A percentile compares a stretch with the other conserved stretches of the same genome.
These are phyloP conservation scores for Yarrowia porcina DNA, from an alignment of 805 yeast species.

Conservation along the genomic window DNA sequence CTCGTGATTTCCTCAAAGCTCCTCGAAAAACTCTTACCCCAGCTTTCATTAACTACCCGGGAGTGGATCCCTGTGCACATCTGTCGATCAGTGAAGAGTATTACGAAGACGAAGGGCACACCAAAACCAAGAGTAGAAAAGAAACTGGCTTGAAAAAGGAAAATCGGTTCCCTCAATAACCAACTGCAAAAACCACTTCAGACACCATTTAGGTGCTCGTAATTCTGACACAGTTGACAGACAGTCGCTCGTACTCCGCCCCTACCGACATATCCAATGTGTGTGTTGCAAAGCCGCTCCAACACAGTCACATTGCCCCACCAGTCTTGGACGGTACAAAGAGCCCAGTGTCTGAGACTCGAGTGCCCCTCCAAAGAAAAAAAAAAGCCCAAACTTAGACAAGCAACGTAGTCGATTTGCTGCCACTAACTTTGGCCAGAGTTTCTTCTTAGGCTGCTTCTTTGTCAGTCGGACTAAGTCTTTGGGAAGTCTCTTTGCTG, in stretches of 20 bases:
- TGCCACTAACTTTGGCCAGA: too few relatives aligned
- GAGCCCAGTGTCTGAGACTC: not conserved
- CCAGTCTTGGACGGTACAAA: not conserved
- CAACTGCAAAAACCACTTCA: too few relatives aligned
- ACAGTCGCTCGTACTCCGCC: too few relatives aligned
- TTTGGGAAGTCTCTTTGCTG: not conserved
- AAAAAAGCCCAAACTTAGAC: not conserved
- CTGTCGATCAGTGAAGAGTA: constrained; percentile 12
- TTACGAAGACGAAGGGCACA: too few relatives aligned
- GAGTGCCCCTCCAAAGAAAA: not conserved
- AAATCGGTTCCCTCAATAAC: too few relatives aligned
- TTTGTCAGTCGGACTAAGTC: too few relatives aligned
- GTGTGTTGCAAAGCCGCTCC: not conserved
- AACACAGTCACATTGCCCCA: not conserved
- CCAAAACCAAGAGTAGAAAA: too few relatives aligned
- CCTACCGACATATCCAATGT: not conserved
- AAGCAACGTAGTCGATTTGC: too few relatives aligned
- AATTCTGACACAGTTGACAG: not conserved
- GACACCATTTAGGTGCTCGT: too few relatives aligned
- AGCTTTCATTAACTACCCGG: not conserved
- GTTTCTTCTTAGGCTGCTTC: not conserved
- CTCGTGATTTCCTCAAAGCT: too few relatives aligned
- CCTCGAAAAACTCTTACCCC: constrained; percentile 3
- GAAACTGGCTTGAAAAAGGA: too few relatives aligned
- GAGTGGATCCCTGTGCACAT: constrained; percentile 19